Base-by-base conservation (phyloP, 176 grass and related monocot species). In the Puya raimondii region DNA sequence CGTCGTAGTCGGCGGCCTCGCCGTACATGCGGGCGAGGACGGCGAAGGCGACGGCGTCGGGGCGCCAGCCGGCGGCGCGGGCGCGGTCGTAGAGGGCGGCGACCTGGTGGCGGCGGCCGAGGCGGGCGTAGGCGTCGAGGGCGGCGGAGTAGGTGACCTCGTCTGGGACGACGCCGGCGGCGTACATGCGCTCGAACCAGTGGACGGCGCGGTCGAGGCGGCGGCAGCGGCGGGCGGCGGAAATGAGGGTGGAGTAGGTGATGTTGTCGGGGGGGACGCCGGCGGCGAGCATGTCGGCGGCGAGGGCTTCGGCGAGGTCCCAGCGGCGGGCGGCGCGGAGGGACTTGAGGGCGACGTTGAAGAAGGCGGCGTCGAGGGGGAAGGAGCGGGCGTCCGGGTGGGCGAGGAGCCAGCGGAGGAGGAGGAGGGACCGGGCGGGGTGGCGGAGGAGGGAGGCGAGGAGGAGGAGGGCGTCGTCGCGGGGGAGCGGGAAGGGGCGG, bases 181-280 rank as follows among this genome's bases (percentile, higher is more conserved):
- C 64, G 47, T 90, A 90, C 89, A 97, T 92, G 65, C 79, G 72
- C 77, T 92, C 93, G 67, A 97, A 92, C 93, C 93, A 97, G 54
- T 83, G 65, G 69, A 97, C 49, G 59, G 89, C 84, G 70, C 82
- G 84, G 65, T 81, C 23, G 68, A 97, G 92, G 17, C 85, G 84
- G 76, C 89, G 83, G 76, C 84, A 92, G 1, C 84, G 84, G 23
- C 83, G 79, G 1, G 93, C 89, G 12, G 86, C 74, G 49, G 84
- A 83, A 70, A 92, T 97, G 78, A 97, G 66, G 3, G 93, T 92
- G 77, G 93, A 97, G 75, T 92, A 97, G 15, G 93, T 97, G 65
- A 97, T 85, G 64, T 97, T 92, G 72, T 97, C 89, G 72, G 88
- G 93, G 0, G 86, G 83, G 2, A 89, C 74, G 1, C 73, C 84